phyloP scores from a whole-genome alignment of 352 stramenopile genomes.

The Pythium phragmiticola region DNA sequence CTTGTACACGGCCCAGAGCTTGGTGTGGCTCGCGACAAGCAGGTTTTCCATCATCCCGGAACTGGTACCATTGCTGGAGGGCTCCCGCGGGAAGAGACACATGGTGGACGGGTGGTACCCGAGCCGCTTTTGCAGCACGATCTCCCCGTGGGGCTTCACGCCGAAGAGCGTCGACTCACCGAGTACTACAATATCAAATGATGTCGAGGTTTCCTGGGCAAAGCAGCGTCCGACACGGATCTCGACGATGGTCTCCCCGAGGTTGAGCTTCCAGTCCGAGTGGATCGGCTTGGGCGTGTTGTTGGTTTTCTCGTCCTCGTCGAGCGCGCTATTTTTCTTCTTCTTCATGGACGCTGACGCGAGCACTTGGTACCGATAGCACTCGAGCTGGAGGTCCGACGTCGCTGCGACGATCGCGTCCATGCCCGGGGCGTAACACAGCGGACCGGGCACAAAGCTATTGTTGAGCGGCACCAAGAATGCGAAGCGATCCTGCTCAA shows the following conservation, averaged over 20 bases:
- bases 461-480: conserved; percentile 86
- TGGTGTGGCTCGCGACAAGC: conserved; percentile 69
- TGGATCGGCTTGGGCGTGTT: conserved; percentile 38
- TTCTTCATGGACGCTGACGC: conserved; percentile 69
- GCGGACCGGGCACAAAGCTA: conserved; percentile 72
- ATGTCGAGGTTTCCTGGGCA: conserved; percentile 44
- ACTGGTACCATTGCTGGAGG: conserved; percentile 14
- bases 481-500: conserved; percentile 88
- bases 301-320: conserved; percentile 42
- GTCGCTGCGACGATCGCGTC: conserved; percentile 83
- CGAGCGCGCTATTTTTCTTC: conserved; percentile 47
- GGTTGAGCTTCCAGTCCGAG: conserved; percentile 70
- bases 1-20: conserved; percentile 78
- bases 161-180: conserved; percentile 81
- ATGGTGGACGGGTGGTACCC: conserved; percentile 67
- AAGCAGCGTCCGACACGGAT: conserved; percentile 53
- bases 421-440: conserved; percentile 79
- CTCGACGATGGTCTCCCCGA: conserved; percentile 60
- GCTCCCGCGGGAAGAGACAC: conserved; percentile 47
- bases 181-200: conserved; percentile 83
- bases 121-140: conserved; percentile 79
- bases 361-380: conserved; percentile 87
- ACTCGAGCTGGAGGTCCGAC: conserved; percentile 82
- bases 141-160: conserved; percentile 71
- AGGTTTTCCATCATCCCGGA: conserved; percentile 58